Evolutionary conservation across 352 stramenopile species (phyloP), one percentile per base, ranked within the genome.

Genomic region (Globisporangium echinulatum): DNA sequence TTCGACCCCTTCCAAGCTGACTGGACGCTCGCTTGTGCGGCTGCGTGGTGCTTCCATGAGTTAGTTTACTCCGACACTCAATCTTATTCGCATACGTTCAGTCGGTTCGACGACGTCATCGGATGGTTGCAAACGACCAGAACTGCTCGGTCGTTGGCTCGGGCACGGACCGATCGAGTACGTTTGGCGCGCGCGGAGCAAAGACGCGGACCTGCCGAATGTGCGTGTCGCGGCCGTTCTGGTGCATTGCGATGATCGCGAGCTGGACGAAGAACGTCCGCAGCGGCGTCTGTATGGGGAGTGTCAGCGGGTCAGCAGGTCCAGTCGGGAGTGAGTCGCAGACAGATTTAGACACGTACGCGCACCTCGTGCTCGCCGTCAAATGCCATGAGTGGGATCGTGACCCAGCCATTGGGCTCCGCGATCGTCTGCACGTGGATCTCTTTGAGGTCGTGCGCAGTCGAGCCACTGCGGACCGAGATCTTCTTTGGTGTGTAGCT

Each of bases 401-500:
- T 88, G 57, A 97, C 80, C 97, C 97, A 99, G 7, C 96, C 96
- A 15, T 73, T 85, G 5, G 96, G 96, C 73, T 99, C 96, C 7
- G 84, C 72, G 33, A 99, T 71, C 54, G 96, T 94, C 43, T 98
- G 79, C 40, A 87, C 58, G 48, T 96, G 69, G 38, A 98, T 92
- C 63, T 98, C 90, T 51, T 96, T 91, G 25, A 99, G 82, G 72
- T 99, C 97, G 64, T 99, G 94, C 58, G 89, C 87, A 5, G 94
- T 99, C 36, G 85, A 96, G 54, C 97, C 97, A 10, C 82, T 79
- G 56, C 90, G 80, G 37, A 99, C 85, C 13, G 82, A 88, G 11
- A 99, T 77, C 62, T 96, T 97, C 69, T 98, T 97, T 4, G 97
- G 96, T 9, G 97, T 99, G 71, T 99, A 99, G 67, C 90, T 97